Evolutionary conservation across 176 grass and related monocot species (phyloP).

Genomic region (Rhynchospora tenuis): DNA sequence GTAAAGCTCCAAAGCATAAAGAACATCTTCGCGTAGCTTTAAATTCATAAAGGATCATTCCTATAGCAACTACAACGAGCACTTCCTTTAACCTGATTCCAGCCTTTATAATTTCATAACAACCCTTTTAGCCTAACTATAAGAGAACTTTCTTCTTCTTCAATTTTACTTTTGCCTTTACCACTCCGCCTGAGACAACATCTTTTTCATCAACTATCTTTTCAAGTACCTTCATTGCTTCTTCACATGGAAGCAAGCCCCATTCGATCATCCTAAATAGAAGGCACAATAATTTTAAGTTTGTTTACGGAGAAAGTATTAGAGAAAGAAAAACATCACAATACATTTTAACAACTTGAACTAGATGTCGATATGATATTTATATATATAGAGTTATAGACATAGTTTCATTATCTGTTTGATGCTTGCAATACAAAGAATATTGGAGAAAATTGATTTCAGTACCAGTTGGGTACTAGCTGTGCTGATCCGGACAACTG

Average conservation of each 20-base stretch:
- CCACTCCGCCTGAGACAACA: neutral
- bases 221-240: neutral
- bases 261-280: conserved; percentile 24
- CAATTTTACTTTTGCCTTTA: neutral
- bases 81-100: neutral
- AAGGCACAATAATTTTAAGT: neutral
- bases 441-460: neutral
- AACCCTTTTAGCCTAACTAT: neutral
- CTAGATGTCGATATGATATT: neutral
- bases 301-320: neutral
- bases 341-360: neutral
- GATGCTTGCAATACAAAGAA: neutral
- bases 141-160: neutral
- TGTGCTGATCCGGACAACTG: neutral
- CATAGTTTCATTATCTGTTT: neutral
- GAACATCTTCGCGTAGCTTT: neutral
- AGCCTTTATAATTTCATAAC: neutral
- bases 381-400: neutral
- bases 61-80: neutral
- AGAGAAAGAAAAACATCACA: neutral
- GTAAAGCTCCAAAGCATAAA: neutral
- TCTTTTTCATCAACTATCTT: neutral
- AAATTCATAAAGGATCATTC: neutral
- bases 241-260: conserved; percentile 17
- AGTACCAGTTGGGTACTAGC: neutral